Evolutionary conservation across 331 rosid genomes (phyloP).

Genomic region (Arachis monticola): DNA sequence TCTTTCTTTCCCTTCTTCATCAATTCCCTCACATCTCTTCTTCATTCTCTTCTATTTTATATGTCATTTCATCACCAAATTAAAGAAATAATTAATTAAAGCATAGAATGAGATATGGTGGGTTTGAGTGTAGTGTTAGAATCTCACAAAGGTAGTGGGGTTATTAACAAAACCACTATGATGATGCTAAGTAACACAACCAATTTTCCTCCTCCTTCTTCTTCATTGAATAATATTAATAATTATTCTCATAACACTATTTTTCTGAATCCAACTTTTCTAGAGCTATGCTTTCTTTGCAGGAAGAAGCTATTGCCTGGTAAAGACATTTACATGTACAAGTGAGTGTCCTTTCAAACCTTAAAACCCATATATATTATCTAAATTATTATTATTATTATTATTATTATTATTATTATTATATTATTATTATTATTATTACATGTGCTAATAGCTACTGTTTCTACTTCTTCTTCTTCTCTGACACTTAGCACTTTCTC

Average conservation of each 20-base stretch:
- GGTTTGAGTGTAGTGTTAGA: constrained; percentile 85
- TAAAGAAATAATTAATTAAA: background rate
- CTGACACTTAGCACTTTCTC: constrained; percentile 7
- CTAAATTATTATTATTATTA: no score
- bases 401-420: no score
- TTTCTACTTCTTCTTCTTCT: background rate
- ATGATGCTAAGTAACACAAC: constrained; percentile 44
- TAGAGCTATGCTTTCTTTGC: constrained; percentile 81
- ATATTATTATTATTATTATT: no score
- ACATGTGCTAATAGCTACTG: background rate
- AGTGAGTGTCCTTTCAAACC: constrained; percentile 53
- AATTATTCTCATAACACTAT: background rate
- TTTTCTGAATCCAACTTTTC: constrained; percentile 52
- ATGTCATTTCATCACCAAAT: constrained; percentile 27
- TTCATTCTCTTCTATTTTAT: no score
- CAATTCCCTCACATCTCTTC: no score
- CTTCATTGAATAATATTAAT: background rate
- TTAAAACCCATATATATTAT: no score
- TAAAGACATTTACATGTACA: constrained; percentile 94
- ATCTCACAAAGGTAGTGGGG: constrained; percentile 48
- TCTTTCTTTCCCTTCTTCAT: no score
- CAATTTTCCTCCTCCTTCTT: constrained; percentile 28
- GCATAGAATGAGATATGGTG: constrained; percentile 60
- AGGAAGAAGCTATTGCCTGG: constrained; percentile 64
- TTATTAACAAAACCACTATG: constrained; percentile 60